Evolutionary conservation across 768 basidiomycete genomes (phyloP).

Genomic region (Chiua virens): DNA sequence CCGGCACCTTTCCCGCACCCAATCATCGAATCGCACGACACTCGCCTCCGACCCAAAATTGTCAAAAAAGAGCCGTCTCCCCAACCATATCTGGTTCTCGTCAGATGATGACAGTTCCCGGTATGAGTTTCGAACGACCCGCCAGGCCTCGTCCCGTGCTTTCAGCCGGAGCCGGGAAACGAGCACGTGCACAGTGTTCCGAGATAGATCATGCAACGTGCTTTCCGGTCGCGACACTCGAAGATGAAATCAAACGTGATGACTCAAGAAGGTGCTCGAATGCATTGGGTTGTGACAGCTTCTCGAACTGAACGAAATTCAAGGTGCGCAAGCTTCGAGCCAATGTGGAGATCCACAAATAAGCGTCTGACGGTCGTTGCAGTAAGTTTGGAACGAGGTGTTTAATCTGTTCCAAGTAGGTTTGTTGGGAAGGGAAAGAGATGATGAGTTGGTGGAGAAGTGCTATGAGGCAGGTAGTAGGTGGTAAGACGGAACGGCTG

Average conservation of each 20-base stretch:
- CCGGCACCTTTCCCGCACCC: conserved; percentile 45
- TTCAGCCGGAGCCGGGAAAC: conserved; percentile 50
- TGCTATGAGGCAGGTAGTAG: conserved; percentile 40
- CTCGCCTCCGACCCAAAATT: conserved; percentile 31
- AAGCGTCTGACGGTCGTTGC: conserved; percentile 33
- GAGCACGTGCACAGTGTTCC: conserved; percentile 44
- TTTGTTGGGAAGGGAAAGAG: conserved; percentile 63
- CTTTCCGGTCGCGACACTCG: not conserved
- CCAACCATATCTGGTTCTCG: conserved; percentile 48
- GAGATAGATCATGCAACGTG: conserved; percentile 27
- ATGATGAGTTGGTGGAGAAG: conserved; percentile 58
- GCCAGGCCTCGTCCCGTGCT: conserved; percentile 58
- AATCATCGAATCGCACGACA: conserved; percentile 43
- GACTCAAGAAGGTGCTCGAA: conserved; percentile 24
- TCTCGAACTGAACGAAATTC: conserved; percentile 55
- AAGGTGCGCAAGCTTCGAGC: conserved; percentile 50
- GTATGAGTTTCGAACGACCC: conserved; percentile 58
- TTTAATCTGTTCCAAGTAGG: conserved; percentile 38
- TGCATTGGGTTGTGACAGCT: conserved; percentile 36
- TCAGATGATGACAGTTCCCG: conserved; percentile 49
- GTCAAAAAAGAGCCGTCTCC: conserved; percentile 46
- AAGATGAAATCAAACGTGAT: conserved; percentile 2
- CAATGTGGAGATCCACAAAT: conserved; percentile 53
- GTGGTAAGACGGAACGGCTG: conserved; percentile 29
- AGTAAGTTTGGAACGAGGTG: conserved; percentile 35